Base-by-base conservation (phyloP, 495 filamentous ascomycete genomes). In the Neurospora africana region DNA sequence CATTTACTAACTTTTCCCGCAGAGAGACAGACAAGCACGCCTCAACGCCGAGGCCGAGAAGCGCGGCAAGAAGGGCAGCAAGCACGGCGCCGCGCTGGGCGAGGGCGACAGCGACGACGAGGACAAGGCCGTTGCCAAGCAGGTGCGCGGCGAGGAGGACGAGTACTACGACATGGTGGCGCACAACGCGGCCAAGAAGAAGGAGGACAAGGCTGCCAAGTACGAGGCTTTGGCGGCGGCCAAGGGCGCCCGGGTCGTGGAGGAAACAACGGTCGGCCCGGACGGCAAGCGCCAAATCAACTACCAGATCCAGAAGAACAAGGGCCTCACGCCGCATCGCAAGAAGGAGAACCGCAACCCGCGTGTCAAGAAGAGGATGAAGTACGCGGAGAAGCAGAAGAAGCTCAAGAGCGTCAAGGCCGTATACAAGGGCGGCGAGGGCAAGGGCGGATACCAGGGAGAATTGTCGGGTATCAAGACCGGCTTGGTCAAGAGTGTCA, bases 381-480 rank as follows among this genome's bases (percentile, higher is more conserved):
- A 89, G 88, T 99, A 86, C 81, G 93, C 95, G 76, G 89, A 92
- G 74, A 97, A 96, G 86, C 90, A 93, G 86, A 97, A 96, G 90
- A 98, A 98, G 87, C 81, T 98, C 80, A 87, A 86, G 68, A 94
- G 90, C 79, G 89, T 92, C 79, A 92, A 89, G 85, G 86, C 91
- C 44, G 83, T 93, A 44, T 99, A 93, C 81, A 92, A 91, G 83
- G 95, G 93, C 76, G 95, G 93, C 40, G 92, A 97, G 82, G 89
- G 90, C 69, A 88, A 86, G 76, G 94, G 95, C 76, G 92, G 93
- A 9, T 99, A 99, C 83, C 88, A 86, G 74, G 95, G 95, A 81
- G 95, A 99, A 82, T 80, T 91, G 86, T 97, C 94, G 68, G 95
- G 95, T 87, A 97, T 99, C 80, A 98, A 97, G 86, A 92, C 88